phyloP scores from a whole-genome alignment of 345 rosid species.

The Salix udensis region DNA sequence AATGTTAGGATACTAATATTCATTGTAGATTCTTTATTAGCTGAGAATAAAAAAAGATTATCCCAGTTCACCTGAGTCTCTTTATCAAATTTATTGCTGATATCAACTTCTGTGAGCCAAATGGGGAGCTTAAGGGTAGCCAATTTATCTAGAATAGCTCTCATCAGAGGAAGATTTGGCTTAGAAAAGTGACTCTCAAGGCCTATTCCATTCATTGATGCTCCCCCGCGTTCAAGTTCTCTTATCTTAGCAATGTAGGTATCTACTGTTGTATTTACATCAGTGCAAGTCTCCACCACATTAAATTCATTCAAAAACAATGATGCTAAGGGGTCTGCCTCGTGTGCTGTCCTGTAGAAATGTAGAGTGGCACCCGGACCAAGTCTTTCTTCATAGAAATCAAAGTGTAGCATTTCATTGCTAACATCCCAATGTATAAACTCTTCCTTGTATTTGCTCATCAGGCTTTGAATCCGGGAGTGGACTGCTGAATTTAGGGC shows the following conservation, averaged over 20 bases:
- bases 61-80: slow-evolving; percentile 44
- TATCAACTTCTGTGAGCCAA: slow-evolving; percentile 87
- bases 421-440: slow-evolving; percentile 84
- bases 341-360: slow-evolving; percentile 58
- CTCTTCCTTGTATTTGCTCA: slow-evolving; percentile 70
- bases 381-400: slow-evolving; percentile 60
- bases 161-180: slow-evolving; percentile 66
- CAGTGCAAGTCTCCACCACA: slow-evolving; percentile 75
- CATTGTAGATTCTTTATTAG: neutral
- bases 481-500: slow-evolving; percentile 54
- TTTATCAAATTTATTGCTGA: slow-evolving; percentile 39
- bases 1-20: neutral
- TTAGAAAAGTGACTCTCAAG: slow-evolving; percentile 66
- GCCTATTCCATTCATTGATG: slow-evolving; percentile 64
- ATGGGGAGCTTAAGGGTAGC: slow-evolving; percentile 67
- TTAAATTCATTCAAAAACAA: slow-evolving; percentile 78
- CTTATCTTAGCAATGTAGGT: slow-evolving; percentile 47
- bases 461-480: slow-evolving; percentile 58
- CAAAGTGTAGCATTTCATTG: slow-evolving; percentile 87
- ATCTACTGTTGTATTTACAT: slow-evolving; percentile 65
- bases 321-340: slow-evolving; percentile 60
- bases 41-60: neutral
- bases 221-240: slow-evolving; percentile 50
- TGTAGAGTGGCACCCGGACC: slow-evolving; percentile 59
- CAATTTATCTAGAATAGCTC: slow-evolving; percentile 69